Base-by-base conservation (phyloP, 2,329 filamentous ascomycete species). In the Didymosphaeria variabile region DNA sequence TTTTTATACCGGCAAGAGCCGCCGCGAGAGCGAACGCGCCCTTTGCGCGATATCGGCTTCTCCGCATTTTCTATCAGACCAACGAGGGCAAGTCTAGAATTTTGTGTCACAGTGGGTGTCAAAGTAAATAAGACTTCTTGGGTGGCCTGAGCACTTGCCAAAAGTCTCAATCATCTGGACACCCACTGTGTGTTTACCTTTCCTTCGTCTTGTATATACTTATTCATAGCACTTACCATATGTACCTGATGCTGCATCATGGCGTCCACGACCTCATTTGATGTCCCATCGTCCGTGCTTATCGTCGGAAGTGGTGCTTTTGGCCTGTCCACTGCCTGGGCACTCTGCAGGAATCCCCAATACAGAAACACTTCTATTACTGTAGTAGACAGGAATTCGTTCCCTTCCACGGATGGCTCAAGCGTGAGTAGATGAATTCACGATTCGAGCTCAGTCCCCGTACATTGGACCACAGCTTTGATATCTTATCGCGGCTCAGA, bases 261-360 rank as follows among this genome's bases (percentile, higher is more conserved):
- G 71, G 64, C 67, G 42, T 66, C 70, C 51, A 57, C 63, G 38
- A 53, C 58, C n/a, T 52, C 58, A 17, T 45, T 55, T 45, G 56
- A 69, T 50, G 65, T 69, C 45, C 81, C 82, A 23, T 78, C 79
- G 19, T 82, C 81, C 9, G 74, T 84, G 57, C 72, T 85, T 31
- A 83, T 85, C 59, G 70, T 85, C 40, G 82, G 82, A 59, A 82
- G 83, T 31, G 85, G 85, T 51, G 84, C 85, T 47, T 87, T 87
- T 62, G 85, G 85, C 32, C 79, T 91, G 57, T 86, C 86, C 8
- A 90, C 88, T 23, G 91, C 93, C 55, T 87, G 89, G 66, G 85
- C 91, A 15, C 85, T 97, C 50, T 82, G 89, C 61, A 84, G 85
- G 65, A 87, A 90, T 38, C 80, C 87, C 40, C 70, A 73, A 5